Base-by-base conservation (phyloP, 495 filamentous ascomycete genomes). In the Aspergillus nidulans region DNA sequence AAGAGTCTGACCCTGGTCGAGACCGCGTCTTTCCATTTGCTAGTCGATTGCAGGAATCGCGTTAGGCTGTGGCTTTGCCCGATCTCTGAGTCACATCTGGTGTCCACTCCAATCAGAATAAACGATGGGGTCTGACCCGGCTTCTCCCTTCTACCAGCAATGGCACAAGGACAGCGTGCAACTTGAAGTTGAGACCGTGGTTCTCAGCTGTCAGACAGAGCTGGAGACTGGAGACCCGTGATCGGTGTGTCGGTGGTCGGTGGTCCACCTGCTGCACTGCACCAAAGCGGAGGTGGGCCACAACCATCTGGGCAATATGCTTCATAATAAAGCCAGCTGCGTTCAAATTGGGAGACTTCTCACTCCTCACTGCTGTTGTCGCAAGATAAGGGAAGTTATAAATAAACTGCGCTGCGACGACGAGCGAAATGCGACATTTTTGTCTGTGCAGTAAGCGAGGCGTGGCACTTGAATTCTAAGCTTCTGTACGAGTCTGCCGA, bases 61-160 rank as follows among this genome's bases (percentile, higher is more conserved):
- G 46, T 56, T 49, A 55, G 52, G 36, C 23, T 55, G 52, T 55
- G 52, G 52, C 53, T 49, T 24, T 44, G 45, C 38, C 36, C 16
- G 46, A 49, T 42, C 24, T 18, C 19, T 52, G 53, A 49, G 45
- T 56, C 53, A 49, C 53, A 32, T 26, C 9, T 52, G 39, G 25
- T 1, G 15, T 21, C 25, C 40, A 15, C 36, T 43, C 53, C 53
- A 56, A 56, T 49, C 45, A 49, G 36, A 30, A 49, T 19, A 48
- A 16, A 48, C 21, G n/a, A 20, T 13, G 36, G 39, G 21, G 24
- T 46, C 48, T 56, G 45, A 45, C 25, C 46, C 32, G 38, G 38
- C n/a, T 19, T 4, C 15, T 42, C 16, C 21, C 36, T 30, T 30
- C 23, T 12, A 34, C 30, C 10, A 13, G 30, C n/a, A n/a, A n/a